Evolutionary conservation across 768 basidiomycete genomes (phyloP).

Genomic region (Cyclocybe aegerita): DNA sequence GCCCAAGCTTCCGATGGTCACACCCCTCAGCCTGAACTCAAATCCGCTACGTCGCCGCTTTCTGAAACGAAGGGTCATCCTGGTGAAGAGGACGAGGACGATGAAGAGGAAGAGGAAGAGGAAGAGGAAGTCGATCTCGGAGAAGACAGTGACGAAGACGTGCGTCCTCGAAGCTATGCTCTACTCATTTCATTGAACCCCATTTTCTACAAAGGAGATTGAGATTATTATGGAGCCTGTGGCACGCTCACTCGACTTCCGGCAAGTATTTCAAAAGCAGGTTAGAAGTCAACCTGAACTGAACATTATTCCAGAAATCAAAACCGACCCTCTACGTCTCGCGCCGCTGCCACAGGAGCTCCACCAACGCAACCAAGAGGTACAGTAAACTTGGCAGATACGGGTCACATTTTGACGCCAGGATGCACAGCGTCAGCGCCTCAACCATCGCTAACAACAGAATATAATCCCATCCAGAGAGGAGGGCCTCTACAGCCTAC

Average conservation of each 20-base stretch:
- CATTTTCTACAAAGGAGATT: conserved; percentile 54
- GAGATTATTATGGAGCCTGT: conserved; percentile 90
- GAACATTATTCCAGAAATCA: conserved; percentile 14
- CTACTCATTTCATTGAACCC: background rate
- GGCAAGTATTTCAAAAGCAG: conserved; percentile 38
- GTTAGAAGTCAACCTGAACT: background rate
- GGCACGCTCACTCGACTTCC: conserved; percentile 70
- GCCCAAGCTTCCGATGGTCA: conserved; percentile 46
- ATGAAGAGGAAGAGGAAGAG: conserved; percentile 36
- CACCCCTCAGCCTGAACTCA: conserved; percentile 49
- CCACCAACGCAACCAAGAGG: conserved; percentile 32
- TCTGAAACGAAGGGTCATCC: conserved; percentile 2
- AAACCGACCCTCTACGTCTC: conserved; percentile 16
- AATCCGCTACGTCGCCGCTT: conserved; percentile 21
- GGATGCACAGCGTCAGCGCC: conserved; percentile 27
- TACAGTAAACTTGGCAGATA: conserved; percentile 6
- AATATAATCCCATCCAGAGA: conserved; percentile 76
- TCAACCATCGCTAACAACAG: conserved; percentile 70
- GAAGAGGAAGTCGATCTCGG: conserved; percentile 30
- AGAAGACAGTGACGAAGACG: conserved; percentile 44
- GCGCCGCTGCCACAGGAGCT: conserved; percentile 16
- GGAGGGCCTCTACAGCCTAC: conserved; percentile 38
- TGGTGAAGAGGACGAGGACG: conserved; percentile 27
- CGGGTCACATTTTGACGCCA: background rate
- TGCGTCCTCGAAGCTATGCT: conserved; percentile 25